Evolutionary conservation across 495 filamentous ascomycete species (phyloP), one percentile per base, ranked within the genome.

Genomic region (Bacidia rubella): DNA sequence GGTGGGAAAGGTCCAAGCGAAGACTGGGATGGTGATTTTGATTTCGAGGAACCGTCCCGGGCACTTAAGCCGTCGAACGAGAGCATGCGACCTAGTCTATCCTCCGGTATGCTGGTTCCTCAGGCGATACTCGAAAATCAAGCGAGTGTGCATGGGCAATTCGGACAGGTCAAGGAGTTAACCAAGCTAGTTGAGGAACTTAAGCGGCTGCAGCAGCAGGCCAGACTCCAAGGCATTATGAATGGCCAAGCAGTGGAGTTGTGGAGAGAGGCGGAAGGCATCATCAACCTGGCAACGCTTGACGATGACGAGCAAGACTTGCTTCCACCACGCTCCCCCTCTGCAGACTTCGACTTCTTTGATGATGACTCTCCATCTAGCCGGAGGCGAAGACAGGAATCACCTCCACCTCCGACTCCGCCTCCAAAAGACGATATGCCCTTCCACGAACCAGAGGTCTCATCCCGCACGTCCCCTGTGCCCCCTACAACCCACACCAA

Each of bases 191-290:
- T 94, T 44, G 81, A 89, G 63, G 76, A 92, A 48, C 72, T 90
- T 46, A 88, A 87, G 53, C 80, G 85, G 22, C 68, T 85, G 47
- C 70, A 77, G 21, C 67, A 75, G 43, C 71, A 76, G 52, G 87
- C 79, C 7, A 79, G 75, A 44, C 75, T 81, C 29, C 75, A 86
- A 60, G 75, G 75, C 29, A 71, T 90, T 46, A 66, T 85, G 22
- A 60, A 73, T 52, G 85, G 85, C 0, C 66, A 76, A 2, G 77
- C 80, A 11, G 71, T 72, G 49, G 70, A 76, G 42, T 69, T 88
- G 35, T 94, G 86, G 83, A 81, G 84, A 60, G 87, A 94, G 65
- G 87, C 87, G 4, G 86, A 94, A 62, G 82, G 83, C 15, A 90
- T 94, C 44, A 87, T 94, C 57, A 83, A 85, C 26, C 71, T 94